phyloP scores from a whole-genome alignment of 2,329 filamentous ascomycete species.

The Ophiobolus disseminans region DNA sequence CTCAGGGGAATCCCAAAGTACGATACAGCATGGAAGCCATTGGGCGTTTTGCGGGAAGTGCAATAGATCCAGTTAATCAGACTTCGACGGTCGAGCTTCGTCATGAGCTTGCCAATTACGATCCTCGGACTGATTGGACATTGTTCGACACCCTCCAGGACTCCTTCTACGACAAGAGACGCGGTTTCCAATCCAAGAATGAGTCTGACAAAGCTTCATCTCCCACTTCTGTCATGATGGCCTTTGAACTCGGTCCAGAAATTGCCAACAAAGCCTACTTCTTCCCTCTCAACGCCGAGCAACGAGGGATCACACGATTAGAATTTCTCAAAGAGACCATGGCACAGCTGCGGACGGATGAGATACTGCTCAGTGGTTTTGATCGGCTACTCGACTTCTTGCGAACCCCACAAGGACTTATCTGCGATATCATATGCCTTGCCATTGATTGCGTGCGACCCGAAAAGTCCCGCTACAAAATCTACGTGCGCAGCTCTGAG shows the following conservation, averaged over 20 bases:
- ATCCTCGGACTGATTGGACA: neutral
- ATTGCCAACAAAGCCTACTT: neutral
- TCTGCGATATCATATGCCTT: neutral
- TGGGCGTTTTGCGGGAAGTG: neutral
- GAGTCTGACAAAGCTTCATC: neutral
- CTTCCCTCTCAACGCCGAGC: neutral
- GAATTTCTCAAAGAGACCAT: neutral
- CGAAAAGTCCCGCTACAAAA: neutral
- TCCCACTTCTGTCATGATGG: neutral
- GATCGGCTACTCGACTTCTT: neutral
- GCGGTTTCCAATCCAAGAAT: neutral
- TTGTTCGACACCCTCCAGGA: neutral
- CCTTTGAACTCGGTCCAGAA: neutral
- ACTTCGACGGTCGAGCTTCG: neutral
- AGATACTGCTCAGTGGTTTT: neutral
- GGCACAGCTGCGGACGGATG: neutral
- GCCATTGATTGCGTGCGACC: neutral
- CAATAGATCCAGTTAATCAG: neutral
- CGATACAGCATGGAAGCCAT: neutral
- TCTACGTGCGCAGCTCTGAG: neutral
- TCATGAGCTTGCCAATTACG: neutral
- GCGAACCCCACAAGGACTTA: neutral
- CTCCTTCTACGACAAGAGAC: neutral
- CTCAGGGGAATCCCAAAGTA: neutral
- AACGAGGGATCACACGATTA: neutral